phyloP scores from a whole-genome alignment of 225 moss, liverwort and hornwort species.

The Thuidium tamariscinum region DNA sequence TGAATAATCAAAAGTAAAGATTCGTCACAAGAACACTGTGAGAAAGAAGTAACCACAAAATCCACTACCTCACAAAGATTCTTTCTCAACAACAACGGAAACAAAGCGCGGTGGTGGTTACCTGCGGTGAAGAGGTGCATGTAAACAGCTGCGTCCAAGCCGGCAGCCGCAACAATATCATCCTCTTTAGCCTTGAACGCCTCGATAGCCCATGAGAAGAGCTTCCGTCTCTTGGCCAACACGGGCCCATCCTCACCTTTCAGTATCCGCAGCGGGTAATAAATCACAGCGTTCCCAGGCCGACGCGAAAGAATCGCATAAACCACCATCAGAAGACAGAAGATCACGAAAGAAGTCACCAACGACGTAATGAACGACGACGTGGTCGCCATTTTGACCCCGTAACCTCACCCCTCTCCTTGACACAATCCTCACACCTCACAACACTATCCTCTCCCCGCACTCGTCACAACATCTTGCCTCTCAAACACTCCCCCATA shows the following conservation, averaged over 20 bases:
- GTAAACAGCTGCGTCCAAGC: conserved; percentile 79
- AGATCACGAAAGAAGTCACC: conserved; percentile 33
- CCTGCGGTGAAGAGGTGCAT: conserved; percentile 64
- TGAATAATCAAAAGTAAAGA: neutral
- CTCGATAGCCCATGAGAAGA: conserved; percentile 42
- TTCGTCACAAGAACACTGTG: no score
- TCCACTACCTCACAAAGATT: no score
- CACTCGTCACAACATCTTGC: neutral
- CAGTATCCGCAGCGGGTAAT: conserved; percentile 53
- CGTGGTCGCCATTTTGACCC: conserved; percentile 34
- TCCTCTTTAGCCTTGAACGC: conserved; percentile 38
- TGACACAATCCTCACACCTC: neutral
- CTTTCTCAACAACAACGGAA: neutral
- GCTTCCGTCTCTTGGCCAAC: conserved; percentile 12
- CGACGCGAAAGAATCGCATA: conserved; percentile 41
- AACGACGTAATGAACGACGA: conserved; percentile 63
- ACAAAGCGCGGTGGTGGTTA: neutral
- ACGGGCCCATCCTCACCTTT: conserved; percentile 7
- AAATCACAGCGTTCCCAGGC: conserved; percentile 44
- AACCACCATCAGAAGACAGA: conserved; percentile 22
- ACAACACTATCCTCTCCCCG: neutral
- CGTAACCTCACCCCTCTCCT: neutral
- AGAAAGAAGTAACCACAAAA: neutral
- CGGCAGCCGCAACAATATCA: conserved; percentile 36
- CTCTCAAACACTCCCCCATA: neutral